Evolutionary conservation across 352 stramenopile genomes (phyloP).

Genomic region (Globisporangium recalcitrans): DNA sequence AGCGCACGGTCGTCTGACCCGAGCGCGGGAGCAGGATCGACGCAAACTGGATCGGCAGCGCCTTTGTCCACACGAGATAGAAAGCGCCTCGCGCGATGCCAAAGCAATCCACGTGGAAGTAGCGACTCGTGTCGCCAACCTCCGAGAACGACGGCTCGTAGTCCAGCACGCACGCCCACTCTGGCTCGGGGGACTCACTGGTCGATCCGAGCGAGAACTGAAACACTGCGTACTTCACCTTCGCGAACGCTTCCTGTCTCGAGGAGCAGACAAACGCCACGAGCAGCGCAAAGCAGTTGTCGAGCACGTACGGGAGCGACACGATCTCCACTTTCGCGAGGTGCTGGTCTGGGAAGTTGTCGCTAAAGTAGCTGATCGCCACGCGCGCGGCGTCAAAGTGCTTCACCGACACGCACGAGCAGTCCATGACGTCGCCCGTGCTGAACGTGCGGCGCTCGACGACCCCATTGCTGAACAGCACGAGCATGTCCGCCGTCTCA

Average conservation of each 20-base stretch:
- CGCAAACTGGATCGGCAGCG: conserved; percentile 54
- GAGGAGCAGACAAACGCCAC: conserved; percentile 68
- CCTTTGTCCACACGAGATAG: conserved; percentile 66
- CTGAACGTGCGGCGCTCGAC: conserved; percentile 71
- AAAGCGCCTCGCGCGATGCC: conserved; percentile 52
- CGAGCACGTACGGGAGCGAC: conserved; percentile 58
- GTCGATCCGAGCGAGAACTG: conserved; percentile 45
- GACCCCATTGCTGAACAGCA: conserved; percentile 62
- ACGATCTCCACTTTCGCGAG: conserved; percentile 60
- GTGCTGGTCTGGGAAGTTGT: conserved; percentile 52
- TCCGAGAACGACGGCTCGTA: conserved; percentile 62
- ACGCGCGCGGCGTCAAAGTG: conserved; percentile 56
- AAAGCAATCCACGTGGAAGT: conserved; percentile 60
- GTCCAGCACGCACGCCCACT: conserved; percentile 62
- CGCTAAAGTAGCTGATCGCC: conserved; percentile 67
- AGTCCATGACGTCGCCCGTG: conserved; percentile 58
- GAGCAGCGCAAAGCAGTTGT: conserved; percentile 50
- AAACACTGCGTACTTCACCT: conserved; percentile 68
- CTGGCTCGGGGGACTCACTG: conserved; percentile 28
- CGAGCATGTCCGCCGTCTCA: conserved; percentile 49
- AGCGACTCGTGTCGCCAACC: conserved; percentile 21
- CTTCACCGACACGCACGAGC: conserved; percentile 43
- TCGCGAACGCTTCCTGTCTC: conserved; percentile 25
- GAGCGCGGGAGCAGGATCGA: conserved; percentile 51
- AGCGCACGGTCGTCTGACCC: conserved; percentile 50